These are phyloP conservation scores for Coemansia sp. DNA, from an alignment of 192 early-diverging fungal species.

Conservation along the genomic window DNA sequence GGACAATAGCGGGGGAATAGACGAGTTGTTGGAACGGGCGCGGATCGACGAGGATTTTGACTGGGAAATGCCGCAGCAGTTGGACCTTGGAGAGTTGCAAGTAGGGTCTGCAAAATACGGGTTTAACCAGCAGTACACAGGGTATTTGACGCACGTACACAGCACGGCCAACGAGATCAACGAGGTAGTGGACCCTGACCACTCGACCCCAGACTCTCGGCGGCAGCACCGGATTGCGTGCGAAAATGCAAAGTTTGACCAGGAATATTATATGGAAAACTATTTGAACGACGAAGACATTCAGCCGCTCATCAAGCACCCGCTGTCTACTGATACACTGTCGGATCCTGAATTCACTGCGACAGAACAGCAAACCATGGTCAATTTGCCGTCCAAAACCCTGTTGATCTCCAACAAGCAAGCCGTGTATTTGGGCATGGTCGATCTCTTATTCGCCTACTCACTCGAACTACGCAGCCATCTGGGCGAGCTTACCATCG, in stretches of 20 bases:
- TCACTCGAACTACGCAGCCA: slow-evolving; percentile 82
- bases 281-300: slow-evolving; percentile 86
- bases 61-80: slow-evolving; percentile 82
- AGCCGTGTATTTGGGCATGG: slow-evolving; percentile 75
- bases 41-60: slow-evolving; percentile 62
- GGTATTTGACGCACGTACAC: slow-evolving; percentile 69
- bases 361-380: slow-evolving; percentile 70
- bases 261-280: slow-evolving; percentile 89
- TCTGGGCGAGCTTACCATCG: slow-evolving; percentile 81
- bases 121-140: slow-evolving; percentile 84
- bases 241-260: slow-evolving; percentile 88
- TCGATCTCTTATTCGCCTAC: slow-evolving; percentile 92
- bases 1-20: slow-evolving; percentile 5
- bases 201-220: slow-evolving; percentile 41
- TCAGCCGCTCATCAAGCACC: slow-evolving; percentile 67
- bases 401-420: slow-evolving; percentile 65
- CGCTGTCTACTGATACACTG: slow-evolving; percentile 38
- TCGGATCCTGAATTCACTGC: slow-evolving; percentile 58
- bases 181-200: slow-evolving; percentile 60
- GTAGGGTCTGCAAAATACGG: slow-evolving; percentile 61
- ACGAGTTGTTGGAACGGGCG: slow-evolving; percentile 8
- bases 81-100: slow-evolving; percentile 17
- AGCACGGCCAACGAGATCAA: slow-evolving; percentile 72
- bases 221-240: slow-evolving; percentile 59
- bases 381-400: slow-evolving; percentile 72